Evolutionary conservation across 1,284 basidiomycete genomes (phyloP).

Genomic region (Rhodotorula sp.): DNA sequence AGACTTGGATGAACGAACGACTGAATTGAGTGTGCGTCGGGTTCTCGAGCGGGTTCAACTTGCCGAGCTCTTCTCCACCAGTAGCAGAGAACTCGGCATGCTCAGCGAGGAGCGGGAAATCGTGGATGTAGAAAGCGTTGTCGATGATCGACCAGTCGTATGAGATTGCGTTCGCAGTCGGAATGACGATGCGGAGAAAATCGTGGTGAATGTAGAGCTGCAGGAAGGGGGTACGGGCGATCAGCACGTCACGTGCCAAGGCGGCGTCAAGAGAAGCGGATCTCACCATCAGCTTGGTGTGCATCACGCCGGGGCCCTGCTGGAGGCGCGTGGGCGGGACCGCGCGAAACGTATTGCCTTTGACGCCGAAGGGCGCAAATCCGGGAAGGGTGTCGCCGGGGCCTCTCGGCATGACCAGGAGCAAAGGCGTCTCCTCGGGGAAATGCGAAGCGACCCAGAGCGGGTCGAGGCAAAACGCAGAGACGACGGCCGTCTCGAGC

Average conservation of each 20-base stretch:
- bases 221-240: too few relatives aligned
- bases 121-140: conserved; percentile 40
- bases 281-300: conserved; percentile 29
- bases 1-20: conserved; percentile 11
- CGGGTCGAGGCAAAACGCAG: conserved; percentile 19
- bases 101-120: conserved; percentile 26
- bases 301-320: conserved; percentile 14
- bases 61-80: background rate
- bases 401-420: conserved; percentile 29
- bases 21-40: conserved; percentile 34
- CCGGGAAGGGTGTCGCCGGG: background rate
- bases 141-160: conserved; percentile 37
- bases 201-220: conserved; percentile 27
- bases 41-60: conserved; percentile 19
- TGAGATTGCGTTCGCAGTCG: conserved; percentile 33
- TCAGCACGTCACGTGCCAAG: background rate
- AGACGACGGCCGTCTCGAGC: conserved; percentile 25
- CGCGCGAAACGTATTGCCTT: conserved; percentile 13
- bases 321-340: background rate
- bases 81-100: too few relatives aligned
- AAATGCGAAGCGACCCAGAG: conserved; percentile 32
- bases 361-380: background rate
- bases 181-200: conserved; percentile 35
- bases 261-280: background rate
- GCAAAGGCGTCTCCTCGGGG: conserved; percentile 6